Conservation (phyloP, 306 rosid species). For the Cicer bijugum region DNA sequence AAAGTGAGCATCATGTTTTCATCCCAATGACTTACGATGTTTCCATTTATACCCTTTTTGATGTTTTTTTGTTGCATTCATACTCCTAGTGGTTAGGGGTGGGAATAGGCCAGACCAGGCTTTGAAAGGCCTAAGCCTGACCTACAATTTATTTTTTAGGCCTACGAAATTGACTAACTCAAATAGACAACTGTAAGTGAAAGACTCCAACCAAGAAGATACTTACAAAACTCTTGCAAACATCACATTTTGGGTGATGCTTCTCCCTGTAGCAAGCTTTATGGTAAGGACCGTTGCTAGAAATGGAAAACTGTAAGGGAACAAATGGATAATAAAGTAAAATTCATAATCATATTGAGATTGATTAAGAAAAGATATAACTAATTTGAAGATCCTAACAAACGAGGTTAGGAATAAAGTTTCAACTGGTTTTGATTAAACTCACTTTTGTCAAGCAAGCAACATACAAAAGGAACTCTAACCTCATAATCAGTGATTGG, state of each 20-base stretch:
- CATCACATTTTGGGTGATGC: slow-evolving; percentile 94
- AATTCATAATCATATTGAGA: slow-evolving; percentile 27
- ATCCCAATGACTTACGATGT: neutral
- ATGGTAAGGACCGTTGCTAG: slow-evolving; percentile 75
- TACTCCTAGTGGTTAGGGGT: neutral
- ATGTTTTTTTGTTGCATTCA: neutral
- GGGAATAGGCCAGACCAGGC: no score
- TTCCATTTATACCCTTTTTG: slow-evolving; percentile 1
- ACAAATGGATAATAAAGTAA: slow-evolving; percentile 37
- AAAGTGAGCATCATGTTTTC: slow-evolving; percentile 15
- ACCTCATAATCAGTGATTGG: slow-evolving; percentile 97
- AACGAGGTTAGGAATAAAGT: slow-evolving; percentile 17
- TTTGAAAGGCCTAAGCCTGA: no score
- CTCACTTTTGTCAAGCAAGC: slow-evolving; percentile 21
- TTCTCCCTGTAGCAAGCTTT: slow-evolving; percentile 87
- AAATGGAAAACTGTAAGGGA: slow-evolving; percentile 82
- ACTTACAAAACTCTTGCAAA: slow-evolving; percentile 84
- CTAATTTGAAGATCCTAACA: slow-evolving; percentile 30
- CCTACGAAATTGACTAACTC: neutral
- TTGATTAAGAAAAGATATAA: slow-evolving; percentile 18
- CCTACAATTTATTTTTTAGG: no score
- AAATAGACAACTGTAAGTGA: slow-evolving; percentile 21
- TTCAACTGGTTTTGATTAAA: slow-evolving; percentile 35
- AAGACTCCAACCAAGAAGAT: slow-evolving; percentile 38
- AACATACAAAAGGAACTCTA: slow-evolving; percentile 15